Conservation (phyloP, 495 filamentous ascomycete genomes). For the Paragyromitra xinjiangensis region DNA sequence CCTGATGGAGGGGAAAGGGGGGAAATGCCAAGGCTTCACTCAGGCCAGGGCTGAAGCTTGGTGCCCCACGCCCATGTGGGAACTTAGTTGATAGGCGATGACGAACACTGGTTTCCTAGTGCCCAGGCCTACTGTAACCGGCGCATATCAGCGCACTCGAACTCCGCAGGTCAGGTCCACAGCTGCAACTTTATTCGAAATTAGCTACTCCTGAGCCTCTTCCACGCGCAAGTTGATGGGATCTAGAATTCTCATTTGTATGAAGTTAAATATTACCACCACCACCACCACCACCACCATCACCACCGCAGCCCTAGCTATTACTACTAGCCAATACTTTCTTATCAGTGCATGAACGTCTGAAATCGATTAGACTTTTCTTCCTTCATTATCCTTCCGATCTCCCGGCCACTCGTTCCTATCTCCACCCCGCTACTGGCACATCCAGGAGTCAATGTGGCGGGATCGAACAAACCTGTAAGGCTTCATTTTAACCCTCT, state of each 20-base stretch:
- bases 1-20: constrained; percentile 51
- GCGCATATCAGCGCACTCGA: constrained; percentile 3
- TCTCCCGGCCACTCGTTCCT: background rate
- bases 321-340: background rate
- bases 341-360: background rate
- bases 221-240: background rate
- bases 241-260: background rate
- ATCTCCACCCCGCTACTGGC: constrained; percentile 30
- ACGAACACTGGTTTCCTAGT: background rate
- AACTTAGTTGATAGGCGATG: constrained; percentile 18
- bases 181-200: too few relatives aligned
- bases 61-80: constrained; percentile 21
- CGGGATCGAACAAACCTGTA: constrained; percentile 99
- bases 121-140: constrained; percentile 5
- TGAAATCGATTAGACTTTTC: constrained; percentile 7
- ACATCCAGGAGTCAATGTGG: constrained; percentile 70
- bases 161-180: background rate
- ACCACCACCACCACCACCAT: too few relatives aligned
- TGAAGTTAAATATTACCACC: constrained; percentile 13
- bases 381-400: background rate
- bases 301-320: constrained; percentile 7
- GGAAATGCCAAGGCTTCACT: constrained; percentile 40
- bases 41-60: constrained; percentile 15
- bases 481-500: constrained; percentile 44
- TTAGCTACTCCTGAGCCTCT: background rate